Evolutionary conservation across 1,284 basidiomycete genomes (phyloP).

Genomic region (Rhodotorula sp.): DNA sequence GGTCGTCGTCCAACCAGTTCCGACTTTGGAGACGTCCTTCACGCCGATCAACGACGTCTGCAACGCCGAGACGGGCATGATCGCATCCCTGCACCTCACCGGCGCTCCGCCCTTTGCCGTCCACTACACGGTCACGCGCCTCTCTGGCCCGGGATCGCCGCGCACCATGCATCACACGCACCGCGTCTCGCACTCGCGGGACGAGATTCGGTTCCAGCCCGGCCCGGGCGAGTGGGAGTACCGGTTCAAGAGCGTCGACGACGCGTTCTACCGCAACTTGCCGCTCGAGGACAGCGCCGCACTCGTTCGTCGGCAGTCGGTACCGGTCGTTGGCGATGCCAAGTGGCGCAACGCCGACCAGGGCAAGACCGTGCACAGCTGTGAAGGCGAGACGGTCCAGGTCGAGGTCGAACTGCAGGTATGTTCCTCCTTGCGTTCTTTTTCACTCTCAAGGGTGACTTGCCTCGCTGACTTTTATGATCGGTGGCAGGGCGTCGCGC

Average conservation of each 20-base stretch:
- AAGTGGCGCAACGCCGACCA: constrained; percentile 59
- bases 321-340: constrained; percentile 81
- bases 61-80: constrained; percentile 89
- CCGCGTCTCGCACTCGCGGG: constrained; percentile 68
- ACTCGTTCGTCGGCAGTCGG: constrained; percentile 69
- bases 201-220: constrained; percentile 82
- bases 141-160: constrained; percentile 50
- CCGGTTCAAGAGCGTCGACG: constrained; percentile 74
- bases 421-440: constrained; percentile 40
- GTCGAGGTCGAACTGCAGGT: constrained; percentile 75
- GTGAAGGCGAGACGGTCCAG: constrained; percentile 69
- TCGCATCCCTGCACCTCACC: constrained; percentile 77
- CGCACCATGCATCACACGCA: constrained; percentile 31
- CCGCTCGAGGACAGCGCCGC: constrained; percentile 52
- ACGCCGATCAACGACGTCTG: constrained; percentile 79
- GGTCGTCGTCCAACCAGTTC: constrained; percentile 40
- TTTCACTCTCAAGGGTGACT: not conserved
- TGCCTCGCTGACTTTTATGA: not conserved
- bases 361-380: constrained; percentile 56
- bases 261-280: constrained; percentile 72
- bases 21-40: constrained; percentile 66
- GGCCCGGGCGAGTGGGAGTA: constrained; percentile 86
- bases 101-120: constrained; percentile 87
- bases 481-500: constrained; percentile 68
- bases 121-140: constrained; percentile 57